Evolutionary conservation across 2,329 filamentous ascomycete genomes (phyloP), one percentile per base, ranked within the genome.

Genomic region (Emergomyces orientalis): DNA sequence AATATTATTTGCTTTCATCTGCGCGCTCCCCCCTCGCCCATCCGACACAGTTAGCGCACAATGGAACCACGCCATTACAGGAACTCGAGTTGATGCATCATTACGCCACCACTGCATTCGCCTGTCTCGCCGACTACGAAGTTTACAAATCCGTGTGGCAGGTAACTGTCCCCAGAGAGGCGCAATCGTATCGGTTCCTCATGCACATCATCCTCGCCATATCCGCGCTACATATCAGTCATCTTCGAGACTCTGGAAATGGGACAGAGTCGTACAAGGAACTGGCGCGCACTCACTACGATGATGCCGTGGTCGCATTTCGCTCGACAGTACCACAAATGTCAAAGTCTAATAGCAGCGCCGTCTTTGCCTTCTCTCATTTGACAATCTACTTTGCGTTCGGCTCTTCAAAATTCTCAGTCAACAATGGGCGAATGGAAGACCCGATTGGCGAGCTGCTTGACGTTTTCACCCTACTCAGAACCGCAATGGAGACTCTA

Each of bases 151-250:
- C 54, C 51, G 62, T 65, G 52, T 67, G 65, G 65, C 64, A 67
- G 37, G n/a, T 65, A 14, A 45, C 60, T 45, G 64, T 67, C 13
- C 65, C 65, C 13, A 58, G 39, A 27, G 64, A 65, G 60, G 63
- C 64, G 17, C 62, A 63, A 39, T 62, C 64, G 30, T 62, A 64
- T 45, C 65, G 63, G 7, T 71, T 69, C 59, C 59, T 71, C 11
- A 71, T 69, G 67, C 64, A 70, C 60, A 60, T 67, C n/a, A 57
- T 70, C 19, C 67, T 71, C 11, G 69, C 69, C 14, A 45, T 66
- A 27, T 68, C 69, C 6, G 67, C 69, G 22, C 65, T 70, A 1
- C 68, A 71, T 59, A 64, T 70, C n/a, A 59, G 59, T 7, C 56
- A 68, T 56, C 57, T 58, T 22, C 59, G 54, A 3, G 59, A 62